Conservation (phyloP, 106 monocot species). For the Ottelia alismoides region DNA sequence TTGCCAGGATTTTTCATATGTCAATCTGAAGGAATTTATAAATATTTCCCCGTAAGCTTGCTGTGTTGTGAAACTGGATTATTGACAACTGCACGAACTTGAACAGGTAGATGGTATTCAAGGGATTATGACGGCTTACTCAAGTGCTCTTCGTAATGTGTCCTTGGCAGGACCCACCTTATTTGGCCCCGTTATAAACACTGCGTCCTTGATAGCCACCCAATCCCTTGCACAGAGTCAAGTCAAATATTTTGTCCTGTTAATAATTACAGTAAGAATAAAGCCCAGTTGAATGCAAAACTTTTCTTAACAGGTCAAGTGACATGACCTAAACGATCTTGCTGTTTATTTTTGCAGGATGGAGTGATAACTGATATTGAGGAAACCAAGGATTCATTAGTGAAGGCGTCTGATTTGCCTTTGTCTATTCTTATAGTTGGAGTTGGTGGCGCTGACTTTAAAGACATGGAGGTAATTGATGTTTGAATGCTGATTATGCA, state of each 20-base stretch:
- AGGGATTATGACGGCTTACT: conserved; percentile 87
- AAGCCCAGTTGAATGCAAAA: too few relatives aligned
- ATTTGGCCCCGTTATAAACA: conserved; percentile 69
- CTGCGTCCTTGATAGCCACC: conserved; percentile 58
- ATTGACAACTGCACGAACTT: too few relatives aligned
- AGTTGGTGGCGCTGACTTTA: conserved; percentile 85
- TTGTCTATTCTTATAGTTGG: conserved; percentile 88
- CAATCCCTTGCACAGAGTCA: conserved; percentile 31
- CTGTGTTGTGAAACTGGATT: background rate
- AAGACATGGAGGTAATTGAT: conserved; percentile 99
- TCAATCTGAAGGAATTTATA: background rate
- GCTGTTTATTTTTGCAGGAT: conserved; percentile 31
- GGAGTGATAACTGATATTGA: conserved; percentile 92
- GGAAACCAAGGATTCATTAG: conserved; percentile 82
- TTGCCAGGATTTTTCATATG: background rate
- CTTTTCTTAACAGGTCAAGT: too few relatives aligned
- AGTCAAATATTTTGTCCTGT: conserved; percentile 68
- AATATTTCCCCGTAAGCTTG: background rate
- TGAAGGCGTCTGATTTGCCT: conserved; percentile 84
- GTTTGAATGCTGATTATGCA: too few relatives aligned
- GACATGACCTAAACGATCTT: background rate
- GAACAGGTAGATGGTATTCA: conserved; percentile 83
- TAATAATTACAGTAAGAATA: conserved; percentile 67
- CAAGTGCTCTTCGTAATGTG: conserved; percentile 81
- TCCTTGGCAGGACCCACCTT: conserved; percentile 91